Conservation (phyloP, 2,329 filamentous ascomycete species). For the Sarocladium brachiariae region DNA sequence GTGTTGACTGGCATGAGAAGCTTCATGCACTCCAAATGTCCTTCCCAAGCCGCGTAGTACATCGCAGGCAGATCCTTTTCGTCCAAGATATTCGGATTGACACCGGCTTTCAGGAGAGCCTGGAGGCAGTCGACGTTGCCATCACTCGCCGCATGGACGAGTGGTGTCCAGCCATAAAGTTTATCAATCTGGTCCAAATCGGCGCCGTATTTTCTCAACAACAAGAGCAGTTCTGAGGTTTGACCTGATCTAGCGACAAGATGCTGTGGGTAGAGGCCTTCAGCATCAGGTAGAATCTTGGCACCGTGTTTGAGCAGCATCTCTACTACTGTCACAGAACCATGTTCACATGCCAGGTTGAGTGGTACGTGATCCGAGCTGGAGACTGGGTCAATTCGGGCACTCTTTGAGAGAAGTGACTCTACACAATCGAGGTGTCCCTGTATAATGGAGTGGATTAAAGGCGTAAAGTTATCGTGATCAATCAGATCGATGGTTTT, state of each 20-base stretch:
- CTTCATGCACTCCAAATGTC: conserved; percentile 89
- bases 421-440: conserved; percentile 75
- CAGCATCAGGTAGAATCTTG: conserved; percentile 83
- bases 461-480: conserved; percentile 92
- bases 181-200: conserved; percentile 91
- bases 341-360: conserved; percentile 92
- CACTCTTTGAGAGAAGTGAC: conserved; percentile 66
- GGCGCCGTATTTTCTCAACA: conserved; percentile 79
- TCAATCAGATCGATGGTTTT: conserved; percentile 82
- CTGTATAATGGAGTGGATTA: conserved; percentile 93
- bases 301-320: conserved; percentile 76
- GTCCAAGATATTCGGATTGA: conserved; percentile 72
- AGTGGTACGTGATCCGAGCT: conserved; percentile 90
- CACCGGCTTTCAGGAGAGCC: conserved; percentile 71
- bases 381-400: conserved; percentile 78
- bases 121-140: conserved; percentile 85
- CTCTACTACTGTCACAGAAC: conserved; percentile 76
- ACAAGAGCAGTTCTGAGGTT: conserved; percentile 67
- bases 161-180: conserved; percentile 92
- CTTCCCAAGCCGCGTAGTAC: conserved; percentile 99
- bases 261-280: conserved; percentile 95
- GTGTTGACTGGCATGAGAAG: conserved; percentile 61
- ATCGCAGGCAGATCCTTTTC: conserved; percentile 91
- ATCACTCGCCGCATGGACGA: conserved; percentile 94
- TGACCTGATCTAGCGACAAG: conserved; percentile 85